These are phyloP conservation scores for Penicillium maclennaniae DNA, from an alignment of 495 filamentous ascomycete genomes.

Conservation along the genomic window DNA sequence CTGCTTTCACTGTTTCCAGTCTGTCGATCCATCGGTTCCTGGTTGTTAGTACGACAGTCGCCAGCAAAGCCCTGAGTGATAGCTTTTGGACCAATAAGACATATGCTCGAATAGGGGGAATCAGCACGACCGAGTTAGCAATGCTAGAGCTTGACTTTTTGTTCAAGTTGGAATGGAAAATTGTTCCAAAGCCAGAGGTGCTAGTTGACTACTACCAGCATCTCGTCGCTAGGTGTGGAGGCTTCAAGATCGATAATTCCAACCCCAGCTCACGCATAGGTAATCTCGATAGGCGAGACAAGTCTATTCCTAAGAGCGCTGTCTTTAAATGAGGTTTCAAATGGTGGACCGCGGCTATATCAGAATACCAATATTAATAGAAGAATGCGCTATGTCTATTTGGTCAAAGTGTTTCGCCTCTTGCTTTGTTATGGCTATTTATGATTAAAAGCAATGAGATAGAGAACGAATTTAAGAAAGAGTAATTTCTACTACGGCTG, in stretches of 20 bases:
- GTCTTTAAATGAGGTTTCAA: too few species aligned
- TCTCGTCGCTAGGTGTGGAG: conserved; percentile 64
- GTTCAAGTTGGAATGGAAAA: conserved; percentile 84
- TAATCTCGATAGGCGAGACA: too few species aligned
- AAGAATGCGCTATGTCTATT: too few species aligned
- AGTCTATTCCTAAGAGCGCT: too few species aligned
- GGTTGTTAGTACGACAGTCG: conserved; percentile 1
- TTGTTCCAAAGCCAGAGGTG: conserved; percentile 88
- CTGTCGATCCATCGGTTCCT: conserved; percentile 1
- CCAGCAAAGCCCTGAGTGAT: conserved; percentile 2
- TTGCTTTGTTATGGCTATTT: too few species aligned
- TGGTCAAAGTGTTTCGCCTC: too few species aligned
- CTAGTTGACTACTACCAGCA: conserved; percentile 86
- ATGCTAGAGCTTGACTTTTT: conserved; percentile 91
- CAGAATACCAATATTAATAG: too few species aligned
- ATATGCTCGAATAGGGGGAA: background rate
- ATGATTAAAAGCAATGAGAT: too few species aligned
- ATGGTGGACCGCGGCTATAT: too few species aligned
- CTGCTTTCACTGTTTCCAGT: background rate
- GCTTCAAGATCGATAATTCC: conserved; percentile 44
- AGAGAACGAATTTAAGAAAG: too few species aligned
- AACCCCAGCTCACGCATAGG: too few species aligned
- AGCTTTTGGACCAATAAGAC: conserved; percentile 1
- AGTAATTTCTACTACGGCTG: too few species aligned
- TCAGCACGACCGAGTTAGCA: conserved; percentile 58